Conservation (phyloP, 2,329 filamentous ascomycete species). For the Parastagonospora avenae region DNA sequence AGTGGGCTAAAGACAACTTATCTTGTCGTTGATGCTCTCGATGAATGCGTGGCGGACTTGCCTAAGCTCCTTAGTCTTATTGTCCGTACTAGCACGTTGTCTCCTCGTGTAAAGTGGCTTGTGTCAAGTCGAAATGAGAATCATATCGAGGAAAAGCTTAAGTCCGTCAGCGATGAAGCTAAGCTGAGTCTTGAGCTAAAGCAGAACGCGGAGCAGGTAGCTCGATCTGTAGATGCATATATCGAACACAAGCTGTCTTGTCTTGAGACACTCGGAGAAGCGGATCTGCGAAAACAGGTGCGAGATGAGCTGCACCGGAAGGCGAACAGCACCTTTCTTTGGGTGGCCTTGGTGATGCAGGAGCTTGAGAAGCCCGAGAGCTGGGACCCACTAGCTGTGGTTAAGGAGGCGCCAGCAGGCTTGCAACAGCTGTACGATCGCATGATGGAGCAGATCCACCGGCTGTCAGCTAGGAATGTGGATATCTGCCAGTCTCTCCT, state of each 20-base stretch:
- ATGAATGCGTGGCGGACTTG: slow-evolving; percentile 9
- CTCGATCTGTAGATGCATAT: slow-evolving; percentile 44
- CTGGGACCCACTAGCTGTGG: slow-evolving; percentile 6
- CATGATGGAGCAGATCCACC: slow-evolving; percentile 48
- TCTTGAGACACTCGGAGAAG: slow-evolving; percentile 27
- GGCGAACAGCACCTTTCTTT: slow-evolving; percentile 47
- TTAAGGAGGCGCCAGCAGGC: slow-evolving; percentile 34
- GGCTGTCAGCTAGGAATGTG: slow-evolving; percentile 14
- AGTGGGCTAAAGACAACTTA: slow-evolving; percentile 6
- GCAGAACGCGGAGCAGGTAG: slow-evolving; percentile 39
- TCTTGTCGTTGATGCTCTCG: slow-evolving; percentile 13
- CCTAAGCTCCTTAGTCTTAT: slow-evolving; percentile 9
- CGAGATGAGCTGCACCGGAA: slow-evolving; percentile 39
- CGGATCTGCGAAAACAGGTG: slow-evolving; percentile 41
- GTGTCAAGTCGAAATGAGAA: slow-evolving; percentile 21
- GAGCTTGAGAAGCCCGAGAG: slow-evolving; percentile 25
- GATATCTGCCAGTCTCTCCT: slow-evolving; percentile 46
- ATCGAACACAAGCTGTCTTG: slow-evolving; percentile 44
- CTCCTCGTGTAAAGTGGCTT: slow-evolving; percentile 17
- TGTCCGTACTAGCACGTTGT: not conserved
- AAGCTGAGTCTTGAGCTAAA: slow-evolving; percentile 40
- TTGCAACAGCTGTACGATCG: slow-evolving; percentile 46
- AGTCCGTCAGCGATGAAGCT: slow-evolving; percentile 16
- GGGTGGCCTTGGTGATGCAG: slow-evolving; percentile 37
- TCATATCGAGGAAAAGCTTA: slow-evolving; percentile 44